Percentiles rank a stretch among this genome's conserved stretches.
Evolutionary conservation across 192 early-diverging fungal species (phyloP).

Genomic region (Lunasporangiospora selenospora): DNA sequence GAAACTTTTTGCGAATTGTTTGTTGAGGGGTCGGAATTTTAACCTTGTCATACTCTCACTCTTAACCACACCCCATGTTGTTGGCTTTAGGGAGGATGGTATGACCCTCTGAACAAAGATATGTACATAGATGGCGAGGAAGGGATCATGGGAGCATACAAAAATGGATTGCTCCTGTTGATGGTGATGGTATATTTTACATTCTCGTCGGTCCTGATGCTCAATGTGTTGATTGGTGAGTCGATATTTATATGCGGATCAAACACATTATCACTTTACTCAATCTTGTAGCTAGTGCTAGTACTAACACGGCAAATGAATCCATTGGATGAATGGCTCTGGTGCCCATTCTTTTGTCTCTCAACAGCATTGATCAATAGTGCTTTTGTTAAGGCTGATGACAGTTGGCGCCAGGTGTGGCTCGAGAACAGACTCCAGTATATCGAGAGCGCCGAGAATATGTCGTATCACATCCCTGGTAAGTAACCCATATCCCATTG

Average conservation of each 20-base stretch:
- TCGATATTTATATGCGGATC: background rate
- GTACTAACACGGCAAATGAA: no score
- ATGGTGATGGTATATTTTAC: conserved; percentile 23
- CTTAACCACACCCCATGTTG: no score
- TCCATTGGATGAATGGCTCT: no score
- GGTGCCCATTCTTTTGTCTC: background rate
- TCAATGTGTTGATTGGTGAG: conserved; percentile 35
- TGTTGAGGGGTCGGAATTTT: background rate
- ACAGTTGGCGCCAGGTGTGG: conserved; percentile 30
- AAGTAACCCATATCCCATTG: no score
- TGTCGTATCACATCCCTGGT: conserved; percentile 29
- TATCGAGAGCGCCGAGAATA: conserved; percentile 37
- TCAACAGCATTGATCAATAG: conserved; percentile 25
- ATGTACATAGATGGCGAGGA: conserved; percentile 4
- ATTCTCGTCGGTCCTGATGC: conserved; percentile 22
- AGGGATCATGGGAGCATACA: no score
- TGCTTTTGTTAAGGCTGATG: conserved; percentile 20
- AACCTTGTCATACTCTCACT: no score
- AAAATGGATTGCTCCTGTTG: conserved; percentile 3
- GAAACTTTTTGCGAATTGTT: background rate
- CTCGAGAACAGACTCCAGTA: conserved; percentile 17
- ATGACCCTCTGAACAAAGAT: conserved; percentile 7
- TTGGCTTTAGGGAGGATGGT: conserved; percentile 22
- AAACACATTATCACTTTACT: background rate
- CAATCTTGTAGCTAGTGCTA: background rate